Base-by-base conservation (phyloP, 257 asterid species). In the Marsdenia floribunda region DNA sequence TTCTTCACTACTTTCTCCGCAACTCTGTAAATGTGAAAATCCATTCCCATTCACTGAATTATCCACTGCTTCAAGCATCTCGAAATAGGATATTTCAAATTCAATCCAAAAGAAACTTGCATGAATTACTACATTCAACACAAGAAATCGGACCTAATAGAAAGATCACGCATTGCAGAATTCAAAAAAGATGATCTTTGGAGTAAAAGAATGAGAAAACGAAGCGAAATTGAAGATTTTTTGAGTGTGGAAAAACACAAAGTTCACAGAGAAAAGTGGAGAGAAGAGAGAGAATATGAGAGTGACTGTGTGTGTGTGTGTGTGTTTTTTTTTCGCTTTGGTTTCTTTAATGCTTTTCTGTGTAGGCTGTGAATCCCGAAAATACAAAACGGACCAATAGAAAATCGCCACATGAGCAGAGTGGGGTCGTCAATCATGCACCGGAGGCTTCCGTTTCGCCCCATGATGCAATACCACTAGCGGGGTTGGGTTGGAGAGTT, bases 1-100 rank as follows among this genome's bases (percentile, higher is more conserved):
- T 81, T 93, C 98, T 64, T 93, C 98, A 68, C 95, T 87, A 57
- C 98, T 89, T 33, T 93, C 98, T 21, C 93, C 96, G 67, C 89
- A 86, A 85, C 93, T 87, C 81, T 82, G 93, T 15, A 88, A 80
- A 78, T 85, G 92, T 46, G 90, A 71, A 55, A 89, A 88, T 70
- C 86, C 87, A 60, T 80, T 82, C 29, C 88, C 88, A 80, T 86
- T 80, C 73, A 77, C 83, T 54, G 79, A 47, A 73, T 86, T 85
- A 75, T 78, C 91, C 61, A 85, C 86, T 33, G 86, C 76, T 76
- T 89, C 87, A 74, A 88, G 84, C 98, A 93, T 90, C 82, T 86
- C 74, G 61, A 11, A 49, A 44, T 4, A 5, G 5, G 29, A 46
- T n/a, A 4, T 7, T 35, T n/a, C 52, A 29, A 73, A 46, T 29